These are phyloP conservation scores for Acanthamoeba castellanii DNA, from an alignment of 208 protist genomes.

Conservation along the genomic window DNA sequence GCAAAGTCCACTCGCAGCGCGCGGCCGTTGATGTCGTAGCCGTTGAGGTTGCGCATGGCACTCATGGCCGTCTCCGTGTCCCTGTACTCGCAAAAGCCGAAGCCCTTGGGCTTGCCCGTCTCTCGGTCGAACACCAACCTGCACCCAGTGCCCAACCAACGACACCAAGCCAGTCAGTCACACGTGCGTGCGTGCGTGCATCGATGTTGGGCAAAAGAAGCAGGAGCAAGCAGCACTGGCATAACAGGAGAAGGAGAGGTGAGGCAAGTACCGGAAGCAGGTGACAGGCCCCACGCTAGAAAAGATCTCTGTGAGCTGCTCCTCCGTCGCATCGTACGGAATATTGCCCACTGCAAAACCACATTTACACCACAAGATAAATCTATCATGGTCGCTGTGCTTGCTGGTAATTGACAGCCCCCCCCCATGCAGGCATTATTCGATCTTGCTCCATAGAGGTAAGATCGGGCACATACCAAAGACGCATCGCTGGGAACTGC, in stretches of 20 bases:
- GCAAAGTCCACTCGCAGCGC: slow-evolving; percentile 82
- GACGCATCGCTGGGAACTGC: slow-evolving; percentile 17
- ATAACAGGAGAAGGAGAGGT: background rate
- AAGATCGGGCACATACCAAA: background rate
- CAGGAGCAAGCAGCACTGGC: no score
- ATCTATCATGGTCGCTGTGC: background rate
- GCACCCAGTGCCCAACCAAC: background rate
- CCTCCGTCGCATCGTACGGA: slow-evolving; percentile 89
- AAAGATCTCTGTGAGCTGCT: slow-evolving; percentile 87
- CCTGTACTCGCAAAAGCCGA: slow-evolving; percentile 89
- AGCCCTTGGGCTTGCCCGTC: slow-evolving; percentile 87
- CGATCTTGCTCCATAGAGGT: background rate
- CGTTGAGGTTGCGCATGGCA: slow-evolving; percentile 86
- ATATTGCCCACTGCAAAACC: slow-evolving; percentile 89
- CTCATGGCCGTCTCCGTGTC: slow-evolving; percentile 84
- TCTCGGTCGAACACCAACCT: slow-evolving; percentile 88
- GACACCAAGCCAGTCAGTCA: no score
- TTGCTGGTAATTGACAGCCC: background rate
- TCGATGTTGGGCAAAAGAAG: background rate
- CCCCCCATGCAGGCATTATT: background rate
- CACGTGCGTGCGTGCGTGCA: no score
- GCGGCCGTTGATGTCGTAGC: slow-evolving; percentile 82
- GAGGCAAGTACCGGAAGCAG: slow-evolving; percentile 72
- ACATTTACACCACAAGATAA: background rate
- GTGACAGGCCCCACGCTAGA: slow-evolving; percentile 84